Base-by-base conservation (phyloP, 2,329 filamentous ascomycete genomes). In the Xylariaceae sp. region DNA sequence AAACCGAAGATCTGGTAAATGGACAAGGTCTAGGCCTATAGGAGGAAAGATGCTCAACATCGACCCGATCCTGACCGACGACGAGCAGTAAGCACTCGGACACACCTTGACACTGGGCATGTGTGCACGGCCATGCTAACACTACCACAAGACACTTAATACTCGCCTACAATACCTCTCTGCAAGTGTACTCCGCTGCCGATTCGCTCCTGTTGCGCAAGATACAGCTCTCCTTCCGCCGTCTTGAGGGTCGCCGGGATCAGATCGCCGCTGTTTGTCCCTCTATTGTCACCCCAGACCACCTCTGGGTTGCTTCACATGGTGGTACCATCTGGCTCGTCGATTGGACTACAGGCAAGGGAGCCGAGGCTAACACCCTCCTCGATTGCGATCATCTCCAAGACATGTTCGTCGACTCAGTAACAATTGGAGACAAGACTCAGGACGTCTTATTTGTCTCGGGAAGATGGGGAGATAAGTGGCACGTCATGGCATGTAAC, bases 171-270 rank as follows among this genome's bases (percentile, higher is more conserved):
- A 81, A 85, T 54, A 86, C 82, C 28, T 86, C 87, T 10, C 76
- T 97, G 48, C 88, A 91, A 67, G 80, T 96, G 22, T 96, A 94
- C 70, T 88, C 89, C 1, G 83, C 89, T 31, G 76, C 82, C 58
- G 91, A 90, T 49, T 97, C 94, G 1, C 81, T 95, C 45, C 81
- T 95, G 18, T 77, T 90, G 42, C 85, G 90, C 60, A 83, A 84
- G 50, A 86, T 97, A 45, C 73, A 80, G 12, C 73, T 86, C 59
- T 75, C 60, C 65, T 70, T 62, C 18, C 56, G 61, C 45, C 61
- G 58, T 14, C 49, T 57, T 12, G 62, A 66, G 7, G 61, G 59
- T n/a, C 55, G 61, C n/a, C 56, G 53, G 42, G 61, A 68, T 42
- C 65, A 66, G 49, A 71, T 79, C 45, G 70, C 76, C 47, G 73